These are phyloP conservation scores for Westerdykella sp. DNA, from an alignment of 2,329 filamentous ascomycete genomes.

Conservation along the genomic window DNA sequence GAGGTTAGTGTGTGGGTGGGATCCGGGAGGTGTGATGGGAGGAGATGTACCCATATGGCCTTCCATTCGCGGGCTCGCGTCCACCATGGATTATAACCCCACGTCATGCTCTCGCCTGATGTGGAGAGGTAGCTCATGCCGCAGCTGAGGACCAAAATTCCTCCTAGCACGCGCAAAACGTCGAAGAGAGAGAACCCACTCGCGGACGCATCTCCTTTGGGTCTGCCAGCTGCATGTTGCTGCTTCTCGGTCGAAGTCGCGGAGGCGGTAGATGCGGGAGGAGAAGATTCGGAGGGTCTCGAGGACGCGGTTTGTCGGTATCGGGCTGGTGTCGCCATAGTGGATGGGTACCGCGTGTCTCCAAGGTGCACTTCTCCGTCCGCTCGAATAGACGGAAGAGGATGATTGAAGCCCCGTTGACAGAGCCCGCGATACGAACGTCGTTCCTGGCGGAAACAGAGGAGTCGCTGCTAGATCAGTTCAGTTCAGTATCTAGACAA, in stretches of 20 bases:
- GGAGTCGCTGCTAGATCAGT: too few species aligned
- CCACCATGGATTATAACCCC: slow-evolving; percentile 37
- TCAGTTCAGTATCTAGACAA: too few species aligned
- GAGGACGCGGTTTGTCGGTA: slow-evolving; percentile 15
- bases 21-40: background rate
- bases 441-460: too few species aligned
- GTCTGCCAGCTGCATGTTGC: too few species aligned
- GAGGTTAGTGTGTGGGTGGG: background rate
- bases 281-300: too few species aligned
- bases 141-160: slow-evolving; percentile 59
- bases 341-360: background rate
- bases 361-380: too few species aligned
- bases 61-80: slow-evolving; percentile 33
- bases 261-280: too few species aligned
- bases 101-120: slow-evolving; percentile 50
- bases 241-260: too few species aligned
- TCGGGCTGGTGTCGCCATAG: slow-evolving; percentile 19
- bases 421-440: too few species aligned
- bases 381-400: too few species aligned
- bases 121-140: slow-evolving; percentile 73
- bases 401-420: too few species aligned
- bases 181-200: slow-evolving; percentile 46
- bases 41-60: slow-evolving; percentile 21
- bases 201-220: too few species aligned
- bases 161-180: slow-evolving; percentile 61